phyloP scores from a whole-genome alignment of 345 rosid species.

The Reutealis trisperma region DNA sequence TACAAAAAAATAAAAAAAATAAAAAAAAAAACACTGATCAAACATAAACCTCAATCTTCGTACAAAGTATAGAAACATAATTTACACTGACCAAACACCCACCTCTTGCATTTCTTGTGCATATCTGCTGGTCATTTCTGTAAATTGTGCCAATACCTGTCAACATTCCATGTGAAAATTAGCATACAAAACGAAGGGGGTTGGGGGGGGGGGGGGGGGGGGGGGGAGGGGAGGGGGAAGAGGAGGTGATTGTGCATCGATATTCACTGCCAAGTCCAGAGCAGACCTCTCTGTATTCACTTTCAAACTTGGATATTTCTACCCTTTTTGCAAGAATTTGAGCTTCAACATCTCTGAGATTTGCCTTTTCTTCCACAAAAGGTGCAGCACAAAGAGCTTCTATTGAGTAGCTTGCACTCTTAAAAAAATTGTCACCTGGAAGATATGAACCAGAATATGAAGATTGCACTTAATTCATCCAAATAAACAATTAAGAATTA shows the following conservation, averaged over 20 bases:
- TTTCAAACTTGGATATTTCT: conserved; percentile 86
- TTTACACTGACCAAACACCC: conserved; percentile 29
- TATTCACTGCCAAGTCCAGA: conserved; percentile 7
- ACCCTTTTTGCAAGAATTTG: conserved; percentile 80
- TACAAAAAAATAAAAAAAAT: too few relatives aligned
- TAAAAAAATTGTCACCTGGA: conserved; percentile 95
- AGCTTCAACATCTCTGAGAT: conserved; percentile 86
- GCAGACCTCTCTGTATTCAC: conserved; percentile 85
- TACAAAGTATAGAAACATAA: conserved; percentile 6
- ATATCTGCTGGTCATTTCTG: conserved; percentile 89
- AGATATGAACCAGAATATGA: conserved; percentile 20
- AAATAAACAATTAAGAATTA: conserved; percentile 11
- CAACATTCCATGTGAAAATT: conserved; percentile 16
- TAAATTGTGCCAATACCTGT: conserved; percentile 82
- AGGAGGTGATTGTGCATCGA: background rate
- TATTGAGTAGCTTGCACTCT: conserved; percentile 80
- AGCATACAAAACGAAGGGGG: background rate
- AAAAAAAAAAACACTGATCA: too few relatives aligned
- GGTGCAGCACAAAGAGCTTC: conserved; percentile 86
- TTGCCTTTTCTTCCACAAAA: conserved; percentile 70
- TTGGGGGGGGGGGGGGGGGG: too few relatives aligned
- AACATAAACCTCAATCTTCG: conserved; percentile 1
- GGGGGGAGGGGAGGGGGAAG: too few relatives aligned
- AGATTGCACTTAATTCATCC: conserved; percentile 15
- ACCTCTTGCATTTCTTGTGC: conserved; percentile 94